Evolutionary conservation across 2,329 filamentous ascomycete species (phyloP), one percentile per base, ranked within the genome.

Genomic region (Colletotrichum chrysophilum): DNA sequence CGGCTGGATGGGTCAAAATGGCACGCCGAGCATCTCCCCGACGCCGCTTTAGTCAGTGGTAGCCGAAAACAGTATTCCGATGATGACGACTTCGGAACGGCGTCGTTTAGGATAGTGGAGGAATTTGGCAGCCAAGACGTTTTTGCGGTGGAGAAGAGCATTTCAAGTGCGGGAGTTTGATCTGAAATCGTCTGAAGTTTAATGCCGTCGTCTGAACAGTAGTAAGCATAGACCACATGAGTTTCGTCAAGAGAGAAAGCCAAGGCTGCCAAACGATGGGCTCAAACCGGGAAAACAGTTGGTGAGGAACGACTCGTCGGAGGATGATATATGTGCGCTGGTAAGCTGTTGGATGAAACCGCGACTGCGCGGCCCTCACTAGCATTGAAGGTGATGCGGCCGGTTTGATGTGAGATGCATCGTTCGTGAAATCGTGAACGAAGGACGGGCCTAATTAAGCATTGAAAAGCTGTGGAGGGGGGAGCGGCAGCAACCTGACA

Each of bases 151-250:
- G 69, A 58, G 69, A 73, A 34, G 30, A 66, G 21, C 34, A 43
- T 67, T 76, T 48, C 38, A 65, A 56, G 48, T 52, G 70, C 14
- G 30, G 52, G n/a, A 32, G 36, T 56, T 56, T 70, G 61, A 55
- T 66, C 70, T 76, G 65, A 24, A 52, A 55, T 72, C 69, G 52
- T 70, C 71, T 14, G 21, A 62, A 70, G 74, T 76, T 38, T 21
- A 74, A 30, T 70, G 60, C 21, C 71, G 61, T 70, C 69, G 70
- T 75, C 62, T 55, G 70, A 75, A 72, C 56, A 38, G 43, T 34
- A 62, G 16, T 18, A 52, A 64, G 73, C 56, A 73, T 75, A 55
- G 55, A 21, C 56, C 69, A 38, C 38, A 36, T 58, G 21, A 62
- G 56, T 64, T 64, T 67, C 69, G 32, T 75, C 43, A 28, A 62